Conservation (phyloP, 306 rosid species). For the Trichosanthes truncata region DNA sequence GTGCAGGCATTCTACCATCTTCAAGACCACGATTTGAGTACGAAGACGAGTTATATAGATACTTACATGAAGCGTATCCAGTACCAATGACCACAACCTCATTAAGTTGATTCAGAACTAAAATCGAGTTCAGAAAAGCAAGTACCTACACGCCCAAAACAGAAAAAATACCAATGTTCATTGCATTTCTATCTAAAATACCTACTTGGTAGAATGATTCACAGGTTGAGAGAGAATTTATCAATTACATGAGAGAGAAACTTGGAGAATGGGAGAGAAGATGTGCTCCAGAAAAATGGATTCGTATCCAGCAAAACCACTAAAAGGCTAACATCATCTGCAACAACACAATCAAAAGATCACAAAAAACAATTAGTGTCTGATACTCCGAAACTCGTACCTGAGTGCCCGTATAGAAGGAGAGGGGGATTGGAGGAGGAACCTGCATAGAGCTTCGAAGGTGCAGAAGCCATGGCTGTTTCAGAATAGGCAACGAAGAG, state of each 20-base stretch:
- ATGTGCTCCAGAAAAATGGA: conserved; percentile 77
- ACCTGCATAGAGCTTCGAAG: conserved; percentile 75
- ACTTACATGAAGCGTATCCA: conserved; percentile 72
- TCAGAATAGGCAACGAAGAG: not conserved
- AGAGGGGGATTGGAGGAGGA: not conserved
- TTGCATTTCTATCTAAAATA: not conserved
- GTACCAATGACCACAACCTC: conserved; percentile 80
- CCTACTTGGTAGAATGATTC: conserved; percentile 7
- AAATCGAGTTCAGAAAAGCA: conserved; percentile 63
- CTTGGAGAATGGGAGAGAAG: conserved; percentile 58
- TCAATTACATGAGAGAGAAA: conserved; percentile 65
- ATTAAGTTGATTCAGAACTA: conserved; percentile 75
- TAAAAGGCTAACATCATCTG: conserved; percentile 89
- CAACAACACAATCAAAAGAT: conserved; percentile 13
- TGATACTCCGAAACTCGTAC: not conserved
- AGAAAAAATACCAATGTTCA: not conserved
- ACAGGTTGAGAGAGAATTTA: not conserved
- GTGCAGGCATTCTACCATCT: conserved; percentile 56
- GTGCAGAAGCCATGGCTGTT: conserved; percentile 53
- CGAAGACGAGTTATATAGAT: conserved; percentile 61
- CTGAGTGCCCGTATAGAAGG: not conserved
- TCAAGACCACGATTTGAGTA: conserved; percentile 33
- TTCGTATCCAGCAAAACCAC: conserved; percentile 76
- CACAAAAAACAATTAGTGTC: not conserved
- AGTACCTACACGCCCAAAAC: conserved; percentile 42